These are phyloP conservation scores for Kuraishia hungarica DNA, from an alignment of 805 yeast genomes.

Conservation along the genomic window DNA sequence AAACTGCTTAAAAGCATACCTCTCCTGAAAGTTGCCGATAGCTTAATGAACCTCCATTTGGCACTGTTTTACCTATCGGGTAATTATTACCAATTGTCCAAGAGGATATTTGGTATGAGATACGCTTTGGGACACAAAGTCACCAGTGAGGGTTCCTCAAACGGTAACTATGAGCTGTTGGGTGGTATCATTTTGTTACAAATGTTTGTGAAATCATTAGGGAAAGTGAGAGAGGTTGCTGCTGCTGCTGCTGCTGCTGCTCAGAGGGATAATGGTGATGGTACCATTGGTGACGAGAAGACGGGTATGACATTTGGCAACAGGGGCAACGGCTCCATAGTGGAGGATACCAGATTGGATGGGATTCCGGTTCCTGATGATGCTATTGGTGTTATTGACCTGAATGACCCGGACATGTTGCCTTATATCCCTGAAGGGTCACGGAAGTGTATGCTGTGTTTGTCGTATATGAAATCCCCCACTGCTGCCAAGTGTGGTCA, in stretches of 20 bases:
- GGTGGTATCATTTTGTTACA: constrained; percentile 58
- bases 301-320: constrained; percentile 1
- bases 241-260: no score
- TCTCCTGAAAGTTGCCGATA: constrained; percentile 40
- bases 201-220: constrained; percentile 33
- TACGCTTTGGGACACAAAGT: constrained; percentile 67
- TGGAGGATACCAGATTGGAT: background rate
- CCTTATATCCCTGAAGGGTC: constrained; percentile 66
- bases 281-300: constrained; percentile 8
- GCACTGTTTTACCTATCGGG: constrained; percentile 82
- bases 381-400: constrained; percentile 26
- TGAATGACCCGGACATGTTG: constrained; percentile 46
- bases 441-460: constrained; percentile 77
- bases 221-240: constrained; percentile 18
- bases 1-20: constrained; percentile 18
- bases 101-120: constrained; percentile 70
- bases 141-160: constrained; percentile 28
- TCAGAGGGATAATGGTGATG: constrained; percentile 8
- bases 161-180: constrained; percentile 65
- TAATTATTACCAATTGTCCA: constrained; percentile 68
- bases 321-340: no score
- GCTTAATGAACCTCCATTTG: constrained; percentile 58
- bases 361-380: background rate
- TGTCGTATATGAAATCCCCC: constrained; percentile 74
- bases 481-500: constrained; percentile 89